phyloP scores from a whole-genome alignment of 768 basidiomycete species.

The Russula vinacea region DNA sequence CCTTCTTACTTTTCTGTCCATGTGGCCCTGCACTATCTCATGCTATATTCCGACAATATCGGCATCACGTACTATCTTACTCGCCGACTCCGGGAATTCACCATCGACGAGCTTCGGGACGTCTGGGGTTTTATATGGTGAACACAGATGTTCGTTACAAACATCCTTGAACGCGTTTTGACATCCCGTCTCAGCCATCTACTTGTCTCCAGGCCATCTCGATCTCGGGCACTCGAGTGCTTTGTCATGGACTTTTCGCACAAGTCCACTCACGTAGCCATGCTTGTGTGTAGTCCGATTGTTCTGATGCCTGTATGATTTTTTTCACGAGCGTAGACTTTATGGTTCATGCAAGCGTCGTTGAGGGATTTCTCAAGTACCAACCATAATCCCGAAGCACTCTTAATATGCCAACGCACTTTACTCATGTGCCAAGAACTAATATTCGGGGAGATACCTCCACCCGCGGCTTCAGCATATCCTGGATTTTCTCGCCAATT shows the following conservation, averaged over 20 bases:
- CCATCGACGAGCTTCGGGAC: slow-evolving; percentile 69
- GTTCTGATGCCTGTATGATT: slow-evolving; percentile 28
- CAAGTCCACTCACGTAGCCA: slow-evolving; percentile 90
- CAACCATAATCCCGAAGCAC: slow-evolving; percentile 67
- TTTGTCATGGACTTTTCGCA: slow-evolving; percentile 89
- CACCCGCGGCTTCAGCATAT: slow-evolving; percentile 65
- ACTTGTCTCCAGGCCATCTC: slow-evolving; percentile 86
- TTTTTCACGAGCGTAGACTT: slow-evolving; percentile 52
- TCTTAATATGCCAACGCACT: slow-evolving; percentile 87
- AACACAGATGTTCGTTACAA: slow-evolving; percentile 25
- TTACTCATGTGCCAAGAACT: slow-evolving; percentile 92
- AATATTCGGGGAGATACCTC: slow-evolving; percentile 85
- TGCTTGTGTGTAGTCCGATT: slow-evolving; percentile 67
- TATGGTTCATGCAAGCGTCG: slow-evolving; percentile 99
- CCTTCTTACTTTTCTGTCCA: slow-evolving; percentile 92
- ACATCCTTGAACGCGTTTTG: slow-evolving; percentile 37
- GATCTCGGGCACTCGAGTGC: slow-evolving; percentile 88
- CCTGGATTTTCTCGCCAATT: slow-evolving; percentile 51
- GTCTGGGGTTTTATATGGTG: slow-evolving; percentile 91
- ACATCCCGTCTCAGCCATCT: slow-evolving; percentile 65
- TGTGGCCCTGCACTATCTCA: slow-evolving; percentile 86
- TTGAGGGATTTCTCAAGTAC: slow-evolving; percentile 69
- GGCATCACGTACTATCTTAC: slow-evolving; percentile 91
- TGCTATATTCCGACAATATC: slow-evolving; percentile 78
- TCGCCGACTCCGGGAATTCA: slow-evolving; percentile 62